phyloP scores from a whole-genome alignment of 768 basidiomycete genomes.

The Tulasnella sp. region DNA sequence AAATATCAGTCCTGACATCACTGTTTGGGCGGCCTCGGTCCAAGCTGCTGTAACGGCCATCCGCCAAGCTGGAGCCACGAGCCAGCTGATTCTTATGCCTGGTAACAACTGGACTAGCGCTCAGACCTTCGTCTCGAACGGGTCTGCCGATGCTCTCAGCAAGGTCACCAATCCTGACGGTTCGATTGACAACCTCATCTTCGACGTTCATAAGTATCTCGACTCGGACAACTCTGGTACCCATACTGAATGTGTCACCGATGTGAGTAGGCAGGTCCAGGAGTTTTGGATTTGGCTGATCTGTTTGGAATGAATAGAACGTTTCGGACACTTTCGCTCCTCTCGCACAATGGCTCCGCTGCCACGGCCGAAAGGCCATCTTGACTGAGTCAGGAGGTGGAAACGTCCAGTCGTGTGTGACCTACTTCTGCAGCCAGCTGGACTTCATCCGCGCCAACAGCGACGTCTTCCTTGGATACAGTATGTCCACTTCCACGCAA shows the following conservation, averaged over 20 bases:
- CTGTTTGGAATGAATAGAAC: constrained; percentile 27
- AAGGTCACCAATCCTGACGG: constrained; percentile 55
- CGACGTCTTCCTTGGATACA: constrained; percentile 34
- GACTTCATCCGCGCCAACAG: constrained; percentile 29
- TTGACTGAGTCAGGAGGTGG: constrained; percentile 32
- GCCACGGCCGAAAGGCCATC: constrained; percentile 29
- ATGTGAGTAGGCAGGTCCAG: constrained; percentile 37
- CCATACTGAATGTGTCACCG: constrained; percentile 55
- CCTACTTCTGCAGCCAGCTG: constrained; percentile 28
- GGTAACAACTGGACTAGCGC: constrained; percentile 58
- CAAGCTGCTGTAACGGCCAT: constrained; percentile 68
- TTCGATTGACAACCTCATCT: constrained; percentile 49
- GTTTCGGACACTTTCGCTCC: constrained; percentile 24
- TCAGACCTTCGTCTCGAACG: constrained; percentile 52
- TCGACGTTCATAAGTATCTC: constrained; percentile 68
- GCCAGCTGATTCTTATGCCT: constrained; percentile 61
- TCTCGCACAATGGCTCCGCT: constrained; percentile 27
- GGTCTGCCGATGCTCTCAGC: constrained; percentile 54
- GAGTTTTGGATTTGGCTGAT: neutral
- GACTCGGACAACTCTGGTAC: constrained; percentile 57
- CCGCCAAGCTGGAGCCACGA: constrained; percentile 58
- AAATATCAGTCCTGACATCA: constrained; percentile 47
- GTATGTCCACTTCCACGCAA: neutral
- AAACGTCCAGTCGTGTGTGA: constrained; percentile 30
- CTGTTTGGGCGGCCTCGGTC: constrained; percentile 55